Evolutionary conservation across 1,139 yeast genomes (phyloP).

Genomic region (Meyerozyma smithsonii): DNA sequence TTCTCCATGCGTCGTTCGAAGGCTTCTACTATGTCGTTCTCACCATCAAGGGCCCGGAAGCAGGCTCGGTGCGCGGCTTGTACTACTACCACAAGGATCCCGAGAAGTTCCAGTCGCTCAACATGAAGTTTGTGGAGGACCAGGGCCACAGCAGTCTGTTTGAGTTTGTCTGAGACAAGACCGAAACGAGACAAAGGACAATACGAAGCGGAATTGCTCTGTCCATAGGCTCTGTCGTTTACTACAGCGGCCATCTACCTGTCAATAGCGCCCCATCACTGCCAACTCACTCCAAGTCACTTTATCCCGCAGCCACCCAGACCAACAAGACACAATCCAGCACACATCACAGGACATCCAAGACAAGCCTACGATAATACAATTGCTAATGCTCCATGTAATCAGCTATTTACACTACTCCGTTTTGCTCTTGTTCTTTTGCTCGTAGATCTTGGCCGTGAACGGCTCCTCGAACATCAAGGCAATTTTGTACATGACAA

Average conservation of each 20-base stretch:
- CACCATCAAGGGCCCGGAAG: conserved; percentile 50
- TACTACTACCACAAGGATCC: conserved; percentile 70
- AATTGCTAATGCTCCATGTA: no score
- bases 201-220: not conserved
- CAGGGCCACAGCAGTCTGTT: conserved; percentile 23
- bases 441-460: conserved; percentile 76
- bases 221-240: no score
- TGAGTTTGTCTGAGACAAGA: conserved; percentile 14
- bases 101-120: conserved; percentile 63
- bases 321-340: no score
- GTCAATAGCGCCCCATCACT: no score
- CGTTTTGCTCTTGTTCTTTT: not conserved
- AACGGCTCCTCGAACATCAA: conserved; percentile 91
- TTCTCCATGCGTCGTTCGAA: conserved; percentile 82
- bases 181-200: not conserved
- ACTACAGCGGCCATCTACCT: no score
- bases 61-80: conserved; percentile 69
- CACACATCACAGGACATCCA: no score
- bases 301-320: no score
- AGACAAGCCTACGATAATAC: no score
- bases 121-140: conserved; percentile 30
- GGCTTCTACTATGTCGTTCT: conserved; percentile 89
- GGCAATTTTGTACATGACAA: conserved; percentile 78
- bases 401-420: not conserved
- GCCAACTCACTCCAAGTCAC: no score